Evolutionary conservation across 2,329 filamentous ascomycete species (phyloP).

Genomic region (Aspergillus costaricaensis): DNA sequence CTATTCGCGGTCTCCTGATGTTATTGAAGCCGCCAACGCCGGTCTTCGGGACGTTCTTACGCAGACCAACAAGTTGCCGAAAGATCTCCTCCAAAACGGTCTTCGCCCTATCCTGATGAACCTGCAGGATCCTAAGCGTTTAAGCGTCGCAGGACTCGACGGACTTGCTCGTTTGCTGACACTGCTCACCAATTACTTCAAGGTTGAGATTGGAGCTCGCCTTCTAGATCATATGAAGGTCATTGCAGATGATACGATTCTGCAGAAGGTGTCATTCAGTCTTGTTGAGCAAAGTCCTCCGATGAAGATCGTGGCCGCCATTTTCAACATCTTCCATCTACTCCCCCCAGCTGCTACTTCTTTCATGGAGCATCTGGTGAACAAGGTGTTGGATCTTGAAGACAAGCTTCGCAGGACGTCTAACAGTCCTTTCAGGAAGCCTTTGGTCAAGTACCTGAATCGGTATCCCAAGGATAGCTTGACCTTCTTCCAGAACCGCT

Average conservation of each 20-base stretch:
- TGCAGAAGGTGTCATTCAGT: slow-evolving; percentile 92
- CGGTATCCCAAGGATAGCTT: slow-evolving; percentile 88
- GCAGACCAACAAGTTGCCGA: slow-evolving; percentile 87
- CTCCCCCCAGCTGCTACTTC: slow-evolving; percentile 84
- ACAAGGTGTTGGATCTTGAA: slow-evolving; percentile 87
- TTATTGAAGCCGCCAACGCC: slow-evolving; percentile 90
- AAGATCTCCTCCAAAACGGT: slow-evolving; percentile 91
- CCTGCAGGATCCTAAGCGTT: slow-evolving; percentile 85
- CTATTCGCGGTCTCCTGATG: slow-evolving; percentile 88
- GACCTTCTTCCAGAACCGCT: slow-evolving; percentile 72
- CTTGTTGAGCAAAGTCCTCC: slow-evolving; percentile 89
- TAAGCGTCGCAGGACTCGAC: slow-evolving; percentile 86
- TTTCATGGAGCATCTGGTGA: slow-evolving; percentile 87
- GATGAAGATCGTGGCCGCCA: slow-evolving; percentile 93
- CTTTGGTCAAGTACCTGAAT: slow-evolving; percentile 90
- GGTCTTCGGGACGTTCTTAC: slow-evolving; percentile 84
- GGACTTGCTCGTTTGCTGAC: slow-evolving; percentile 87
- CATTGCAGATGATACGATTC: slow-evolving; percentile 75
- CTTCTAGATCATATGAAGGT: slow-evolving; percentile 92
- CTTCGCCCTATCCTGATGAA: slow-evolving; percentile 95
- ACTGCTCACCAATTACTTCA: slow-evolving; percentile 96
- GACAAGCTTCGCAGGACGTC: slow-evolving; percentile 81
- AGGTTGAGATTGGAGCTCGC: slow-evolving; percentile 92
- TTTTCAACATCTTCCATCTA: slow-evolving; percentile 97
- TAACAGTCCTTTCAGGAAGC: slow-evolving; percentile 85